Base-by-base conservation (phyloP, 257 asterid species). In the Sherardia arvensis region DNA sequence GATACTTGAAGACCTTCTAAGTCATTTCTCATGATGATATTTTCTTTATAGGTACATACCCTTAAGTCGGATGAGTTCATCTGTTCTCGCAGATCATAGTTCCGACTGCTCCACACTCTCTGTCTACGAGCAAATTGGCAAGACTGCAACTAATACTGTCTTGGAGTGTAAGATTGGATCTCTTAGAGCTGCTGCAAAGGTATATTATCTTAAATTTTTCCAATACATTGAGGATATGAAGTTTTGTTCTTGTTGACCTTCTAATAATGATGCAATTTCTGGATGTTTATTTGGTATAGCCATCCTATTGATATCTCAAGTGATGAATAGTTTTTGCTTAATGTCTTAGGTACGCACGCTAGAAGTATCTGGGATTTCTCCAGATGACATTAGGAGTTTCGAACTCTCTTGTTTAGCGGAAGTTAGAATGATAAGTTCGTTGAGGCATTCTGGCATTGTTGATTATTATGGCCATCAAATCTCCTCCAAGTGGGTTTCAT, bases 401-500 rank as follows among this genome's bases (percentile, higher is more conserved):
- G 95, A 93, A 80, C 74, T 79, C 30, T 66, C 69, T 63, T 93
- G 96, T 73, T 74, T 93, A 74, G 97, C 96, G 55, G 99, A 93
- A 77, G 85, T 84, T 71, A 82, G 99, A 71, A 80, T 93, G 80
- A 79, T 93, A 80, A 76, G 87, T 70, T 77, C 69, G 75, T 68
- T 90, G 73, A 87, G 87, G 76, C 94, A 90, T 79, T 70, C 97
- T 4, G 90, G 97, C 74, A 90, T 90, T 66, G 87, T 87, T 17
- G 79, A 85, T 67, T 75, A 70, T 64, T 85, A 85, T 70, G 99
- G 99, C 57, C 99, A 93, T 81, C 94, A 84, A 74, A 85, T 93
- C 66, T 83, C 88, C 59, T 93, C 96, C 56, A 84, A 76, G 69
- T 93, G 99, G 99, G 70, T 75, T 33, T 29, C 65, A 55, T 61